Conservation (phyloP, 78 protist genomes). For the Dictyostelium firmibasis region DNA sequence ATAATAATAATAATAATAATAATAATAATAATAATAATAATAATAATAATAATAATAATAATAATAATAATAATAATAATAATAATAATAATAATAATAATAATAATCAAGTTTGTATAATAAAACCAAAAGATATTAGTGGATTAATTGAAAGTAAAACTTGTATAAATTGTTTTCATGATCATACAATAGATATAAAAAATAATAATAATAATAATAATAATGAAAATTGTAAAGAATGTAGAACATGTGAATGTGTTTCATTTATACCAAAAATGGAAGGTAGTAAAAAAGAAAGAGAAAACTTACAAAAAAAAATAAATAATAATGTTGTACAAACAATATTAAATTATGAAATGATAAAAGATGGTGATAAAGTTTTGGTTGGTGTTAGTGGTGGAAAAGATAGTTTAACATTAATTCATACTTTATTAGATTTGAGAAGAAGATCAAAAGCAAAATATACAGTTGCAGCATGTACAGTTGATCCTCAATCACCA, state of each 20-base stretch:
- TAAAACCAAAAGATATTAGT: slow-evolving; percentile 8
- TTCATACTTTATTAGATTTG: slow-evolving; percentile 73
- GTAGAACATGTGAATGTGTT: slow-evolving; percentile 51
- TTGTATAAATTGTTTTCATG: slow-evolving; percentile 53
- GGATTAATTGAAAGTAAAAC: slow-evolving; percentile 10
- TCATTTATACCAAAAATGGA: slow-evolving; percentile 48
- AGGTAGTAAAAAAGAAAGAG: slow-evolving; percentile 30
- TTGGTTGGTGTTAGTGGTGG: slow-evolving; percentile 91
- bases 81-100: neutral
- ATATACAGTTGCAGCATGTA: slow-evolving; percentile 85
- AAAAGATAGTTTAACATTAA: slow-evolving; percentile 86
- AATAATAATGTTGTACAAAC: slow-evolving; percentile 46
- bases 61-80: slow-evolving; percentile 6
- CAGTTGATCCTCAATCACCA: slow-evolving; percentile 92
- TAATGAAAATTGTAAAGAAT: slow-evolving; percentile 32
- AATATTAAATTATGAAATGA: slow-evolving; percentile 77
- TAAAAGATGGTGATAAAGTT: slow-evolving; percentile 85
- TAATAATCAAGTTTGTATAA: neutral
- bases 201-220: neutral
- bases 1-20: neutral
- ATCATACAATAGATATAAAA: neutral
- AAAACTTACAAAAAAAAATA: slow-evolving; percentile 8
- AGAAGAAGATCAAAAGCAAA: slow-evolving; percentile 35
- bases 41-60: neutral
- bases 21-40: slow-evolving; percentile 7